Evolutionary conservation across 129 eudicot genomes (phyloP).

Genomic region (Ambrosia artemisiifolia): DNA sequence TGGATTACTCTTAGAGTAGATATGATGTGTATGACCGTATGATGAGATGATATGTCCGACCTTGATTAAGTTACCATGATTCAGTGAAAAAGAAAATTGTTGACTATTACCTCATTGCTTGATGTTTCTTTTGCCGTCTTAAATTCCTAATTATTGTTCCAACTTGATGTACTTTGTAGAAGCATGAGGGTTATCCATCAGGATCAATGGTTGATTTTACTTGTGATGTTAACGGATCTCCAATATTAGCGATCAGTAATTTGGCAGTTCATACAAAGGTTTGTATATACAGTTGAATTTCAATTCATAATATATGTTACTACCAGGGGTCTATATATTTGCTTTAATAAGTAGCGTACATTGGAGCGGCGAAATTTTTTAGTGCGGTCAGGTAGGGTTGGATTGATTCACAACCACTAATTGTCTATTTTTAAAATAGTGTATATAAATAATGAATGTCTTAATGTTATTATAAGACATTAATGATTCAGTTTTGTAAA

Average conservation of each 20-base stretch:
- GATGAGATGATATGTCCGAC: no score
- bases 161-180: constrained; percentile 44
- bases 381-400: neutral
- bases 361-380: neutral
- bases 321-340: neutral
- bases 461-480: neutral
- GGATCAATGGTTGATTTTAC: constrained; percentile 94
- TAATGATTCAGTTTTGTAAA: neutral
- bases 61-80: neutral
- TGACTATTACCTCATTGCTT: neutral
- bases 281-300: neutral
- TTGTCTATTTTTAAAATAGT: neutral
- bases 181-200: constrained; percentile 79
- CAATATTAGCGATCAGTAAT: constrained; percentile 80
- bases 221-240: constrained; percentile 81
- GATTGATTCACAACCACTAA: neutral
- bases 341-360: neutral
- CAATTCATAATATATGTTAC: neutral
- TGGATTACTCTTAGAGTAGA: no score
- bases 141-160: neutral
- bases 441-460: neutral
- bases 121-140: neutral
- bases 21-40: no score
- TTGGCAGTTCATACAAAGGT: constrained; percentile 93
- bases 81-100: neutral